Evolutionary conservation across 805 yeast genomes (phyloP).

Genomic region (Suhomyces emberorum): DNA sequence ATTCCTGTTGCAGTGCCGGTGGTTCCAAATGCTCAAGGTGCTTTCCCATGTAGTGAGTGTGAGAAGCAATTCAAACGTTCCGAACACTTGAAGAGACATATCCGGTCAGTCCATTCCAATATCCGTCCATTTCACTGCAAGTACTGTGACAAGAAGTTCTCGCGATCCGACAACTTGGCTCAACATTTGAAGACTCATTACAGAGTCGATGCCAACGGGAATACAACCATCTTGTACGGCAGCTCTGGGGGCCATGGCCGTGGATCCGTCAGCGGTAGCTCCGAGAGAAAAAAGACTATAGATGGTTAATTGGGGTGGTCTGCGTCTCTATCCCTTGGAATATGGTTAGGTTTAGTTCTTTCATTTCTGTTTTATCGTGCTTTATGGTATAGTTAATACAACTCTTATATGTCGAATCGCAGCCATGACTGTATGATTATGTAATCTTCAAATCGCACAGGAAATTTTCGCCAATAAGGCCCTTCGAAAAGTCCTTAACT

Average conservation of each 20-base stretch:
- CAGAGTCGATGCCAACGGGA: slow-evolving; percentile 8
- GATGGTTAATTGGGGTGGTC: no score
- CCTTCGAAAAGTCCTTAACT: background rate
- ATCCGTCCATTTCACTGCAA: slow-evolving; percentile 45
- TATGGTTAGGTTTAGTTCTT: background rate
- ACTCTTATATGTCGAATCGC: no score
- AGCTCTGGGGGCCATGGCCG: slow-evolving; percentile 2
- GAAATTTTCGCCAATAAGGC: background rate
- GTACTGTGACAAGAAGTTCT: slow-evolving; percentile 43
- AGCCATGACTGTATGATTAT: no score
- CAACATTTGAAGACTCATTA: slow-evolving; percentile 43
- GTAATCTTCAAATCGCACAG: no score
- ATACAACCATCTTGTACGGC: slow-evolving; percentile 9
- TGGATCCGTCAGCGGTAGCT: background rate
- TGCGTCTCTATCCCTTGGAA: no score
- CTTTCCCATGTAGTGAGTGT: slow-evolving; percentile 42
- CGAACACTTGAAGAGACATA: slow-evolving; percentile 43
- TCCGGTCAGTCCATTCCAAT: slow-evolving; percentile 43
- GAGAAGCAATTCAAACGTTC: slow-evolving; percentile 41
- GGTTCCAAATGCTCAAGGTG: slow-evolving; percentile 11
- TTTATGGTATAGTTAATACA: no score
- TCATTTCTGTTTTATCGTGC: background rate
- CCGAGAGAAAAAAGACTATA: slow-evolving; percentile 1
- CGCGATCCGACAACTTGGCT: slow-evolving; percentile 42
- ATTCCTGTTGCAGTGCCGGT: slow-evolving; percentile 4